phyloP scores from a whole-genome alignment of 805 yeast genomes.

The Kockiozyma suomiensis region DNA sequence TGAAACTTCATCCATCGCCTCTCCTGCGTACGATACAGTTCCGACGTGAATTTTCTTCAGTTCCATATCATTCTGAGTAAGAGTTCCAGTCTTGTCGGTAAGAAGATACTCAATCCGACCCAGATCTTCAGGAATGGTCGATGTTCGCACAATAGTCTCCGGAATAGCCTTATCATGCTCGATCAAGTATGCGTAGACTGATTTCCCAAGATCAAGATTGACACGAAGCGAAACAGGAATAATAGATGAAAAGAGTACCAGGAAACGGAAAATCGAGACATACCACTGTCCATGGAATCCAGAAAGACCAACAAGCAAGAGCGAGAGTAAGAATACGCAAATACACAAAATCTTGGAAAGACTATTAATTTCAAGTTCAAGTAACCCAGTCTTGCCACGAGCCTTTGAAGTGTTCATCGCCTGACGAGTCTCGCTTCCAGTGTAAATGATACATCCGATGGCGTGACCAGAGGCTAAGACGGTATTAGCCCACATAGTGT shows the following conservation, averaged over 20 bases:
- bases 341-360: slow-evolving; percentile 86
- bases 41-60: slow-evolving; percentile 91
- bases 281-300: slow-evolving; percentile 82
- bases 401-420: slow-evolving; percentile 88
- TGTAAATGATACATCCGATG: slow-evolving; percentile 82
- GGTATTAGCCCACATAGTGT: slow-evolving; percentile 97
- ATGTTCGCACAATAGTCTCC: slow-evolving; percentile 90
- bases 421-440: slow-evolving; percentile 93
- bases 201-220: slow-evolving; percentile 90
- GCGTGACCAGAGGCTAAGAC: slow-evolving; percentile 94
- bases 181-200: slow-evolving; percentile 93
- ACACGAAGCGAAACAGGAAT: slow-evolving; percentile 96
- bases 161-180: slow-evolving; percentile 82
- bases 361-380: slow-evolving; percentile 87
- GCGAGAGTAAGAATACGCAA: slow-evolving; percentile 77
- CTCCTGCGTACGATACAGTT: slow-evolving; percentile 87
- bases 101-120: slow-evolving; percentile 92
- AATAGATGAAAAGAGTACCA: slow-evolving; percentile 89
- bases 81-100: slow-evolving; percentile 95
- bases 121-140: slow-evolving; percentile 96
- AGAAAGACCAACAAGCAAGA: slow-evolving; percentile 75
- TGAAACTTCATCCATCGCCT: slow-evolving; percentile 82
- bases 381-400: slow-evolving; percentile 83
- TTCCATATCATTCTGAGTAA: slow-evolving; percentile 98
- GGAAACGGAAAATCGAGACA: slow-evolving; percentile 83